Evolutionary conservation across 2,329 filamentous ascomycete species (phyloP), one percentile per base, ranked within the genome.

Genomic region (Metarhizium humberi): DNA sequence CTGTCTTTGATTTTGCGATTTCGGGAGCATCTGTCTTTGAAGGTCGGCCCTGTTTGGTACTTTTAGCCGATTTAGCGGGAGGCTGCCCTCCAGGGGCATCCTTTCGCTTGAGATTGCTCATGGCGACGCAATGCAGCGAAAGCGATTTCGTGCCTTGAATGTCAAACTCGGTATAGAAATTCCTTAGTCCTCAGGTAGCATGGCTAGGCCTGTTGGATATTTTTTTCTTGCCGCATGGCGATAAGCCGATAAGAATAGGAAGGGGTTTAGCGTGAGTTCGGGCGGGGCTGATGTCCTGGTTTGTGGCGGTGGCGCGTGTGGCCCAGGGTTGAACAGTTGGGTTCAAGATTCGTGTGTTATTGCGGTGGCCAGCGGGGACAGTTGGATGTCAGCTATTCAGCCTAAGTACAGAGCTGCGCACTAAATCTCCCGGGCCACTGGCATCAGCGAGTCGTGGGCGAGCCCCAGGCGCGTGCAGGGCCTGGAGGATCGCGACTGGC

Each of bases 71-170:
- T 62, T 81, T 81, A 20, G 76, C 60, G 54, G 77, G 69, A 55
- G 76, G 73, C 64, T 76, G 69, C 63, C 72, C 77, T 45, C 73
- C 77, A 25, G 79, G 79, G 64, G 77, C 78, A 68, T 79, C 78
- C 70, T 83, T 83, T 64, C 80, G 73, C 65, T 83, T 83, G 59
- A 81, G 72, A 53, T 76, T 74, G 65, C 76, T 78, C 80, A 83
- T 83, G 55, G 51, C 74, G 60, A 66, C 63, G 63, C 45, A 34
- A 29, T 32, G 51, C 52, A 46, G 48, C 55, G 11, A 54, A 29
- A 30, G 52, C 29, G 49, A 30, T 14, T 42, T 45, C 36, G 13
- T 25, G 34, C 49, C 40, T 52, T 38, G 40, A 54, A 20, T 30
- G n/a, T 18, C n/a, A 25, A 49, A 43, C 16, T 45, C 20, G 10